A percentile compares a stretch with the other conserved stretches of the same genome.
phyloP scores from a whole-genome alignment of 1,139 yeast genomes.

The Suhomyces anneliseae region DNA sequence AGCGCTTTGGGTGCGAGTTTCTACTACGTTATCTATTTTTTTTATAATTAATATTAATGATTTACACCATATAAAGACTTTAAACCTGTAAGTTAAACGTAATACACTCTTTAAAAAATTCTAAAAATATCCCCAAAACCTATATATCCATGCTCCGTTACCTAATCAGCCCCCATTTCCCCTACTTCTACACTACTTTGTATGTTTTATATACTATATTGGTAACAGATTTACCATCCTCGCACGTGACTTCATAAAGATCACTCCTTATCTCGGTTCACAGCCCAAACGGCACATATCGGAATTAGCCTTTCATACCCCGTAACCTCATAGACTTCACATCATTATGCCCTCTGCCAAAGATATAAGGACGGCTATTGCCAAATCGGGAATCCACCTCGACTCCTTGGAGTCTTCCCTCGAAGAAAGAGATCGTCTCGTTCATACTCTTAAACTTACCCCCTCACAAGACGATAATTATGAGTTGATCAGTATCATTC shows the following conservation, averaged over 20 bases:
- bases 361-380: slow-evolving; percentile 12
- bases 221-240: too few species aligned
- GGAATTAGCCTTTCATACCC: slow-evolving; percentile 1
- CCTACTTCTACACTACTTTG: too few species aligned
- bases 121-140: too few species aligned
- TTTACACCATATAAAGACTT: too few species aligned
- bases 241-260: neutral
- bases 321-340: neutral
- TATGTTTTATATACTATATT: too few species aligned
- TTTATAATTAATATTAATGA: too few species aligned
- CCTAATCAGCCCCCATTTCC: too few species aligned
- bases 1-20: too few species aligned
- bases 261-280: neutral
- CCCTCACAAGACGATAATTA: slow-evolving; percentile 56
- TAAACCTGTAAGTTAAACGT: too few species aligned
- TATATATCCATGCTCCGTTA: too few species aligned
- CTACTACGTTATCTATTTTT: too few species aligned
- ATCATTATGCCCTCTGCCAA: slow-evolving; percentile 10
- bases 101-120: too few species aligned
- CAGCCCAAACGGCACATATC: slow-evolving; percentile 8
- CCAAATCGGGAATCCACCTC: slow-evolving; percentile 14
- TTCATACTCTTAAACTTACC: slow-evolving; percentile 40
- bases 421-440: slow-evolving; percentile 53
- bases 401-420: slow-evolving; percentile 24
- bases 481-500: slow-evolving; percentile 48